A percentile compares a stretch with the other conserved stretches of the same genome.
Evolutionary conservation across 2,329 filamentous ascomycete genomes (phyloP).

Genomic region (Curvularia sp.): DNA sequence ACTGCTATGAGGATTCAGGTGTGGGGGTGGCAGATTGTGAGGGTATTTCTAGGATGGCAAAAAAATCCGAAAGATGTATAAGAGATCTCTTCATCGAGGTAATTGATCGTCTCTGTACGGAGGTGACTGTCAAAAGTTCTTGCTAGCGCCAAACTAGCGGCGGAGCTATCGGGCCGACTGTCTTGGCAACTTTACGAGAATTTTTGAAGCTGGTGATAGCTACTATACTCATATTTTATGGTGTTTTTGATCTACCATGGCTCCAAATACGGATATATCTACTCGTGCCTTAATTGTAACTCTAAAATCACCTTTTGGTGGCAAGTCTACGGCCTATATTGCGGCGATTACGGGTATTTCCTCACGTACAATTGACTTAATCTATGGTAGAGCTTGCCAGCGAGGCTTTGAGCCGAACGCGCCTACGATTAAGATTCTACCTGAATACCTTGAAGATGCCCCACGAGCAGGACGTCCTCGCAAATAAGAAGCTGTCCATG

Average conservation of each 20-base stretch:
- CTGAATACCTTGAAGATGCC: not conserved
- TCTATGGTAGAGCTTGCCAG: not conserved
- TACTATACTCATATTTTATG: not conserved
- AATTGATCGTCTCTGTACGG: too few relatives aligned
- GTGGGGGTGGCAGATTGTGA: too few relatives aligned
- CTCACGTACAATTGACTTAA: not conserved
- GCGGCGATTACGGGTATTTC: not conserved
- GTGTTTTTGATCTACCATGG: not conserved
- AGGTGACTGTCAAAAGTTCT: too few relatives aligned
- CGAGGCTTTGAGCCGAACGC: not conserved
- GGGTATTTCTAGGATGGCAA: too few relatives aligned
- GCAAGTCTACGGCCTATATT: not conserved
- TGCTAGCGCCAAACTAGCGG: too few relatives aligned
- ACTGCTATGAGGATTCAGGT: too few relatives aligned
- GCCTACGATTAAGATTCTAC: not conserved
- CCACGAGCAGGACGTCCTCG: not conserved
- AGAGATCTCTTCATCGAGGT: too few relatives aligned
- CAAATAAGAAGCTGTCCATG: not conserved
- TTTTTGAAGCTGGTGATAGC: not conserved
- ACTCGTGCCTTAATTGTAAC: not conserved
- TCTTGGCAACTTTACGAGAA: not conserved
- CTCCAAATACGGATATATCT: not conserved
- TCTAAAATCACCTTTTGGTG: not conserved
- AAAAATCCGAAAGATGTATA: too few relatives aligned
- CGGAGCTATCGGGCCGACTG: not conserved